Conservation (phyloP, 176 grass and related monocot species). For the Saccharum officinarum region DNA sequence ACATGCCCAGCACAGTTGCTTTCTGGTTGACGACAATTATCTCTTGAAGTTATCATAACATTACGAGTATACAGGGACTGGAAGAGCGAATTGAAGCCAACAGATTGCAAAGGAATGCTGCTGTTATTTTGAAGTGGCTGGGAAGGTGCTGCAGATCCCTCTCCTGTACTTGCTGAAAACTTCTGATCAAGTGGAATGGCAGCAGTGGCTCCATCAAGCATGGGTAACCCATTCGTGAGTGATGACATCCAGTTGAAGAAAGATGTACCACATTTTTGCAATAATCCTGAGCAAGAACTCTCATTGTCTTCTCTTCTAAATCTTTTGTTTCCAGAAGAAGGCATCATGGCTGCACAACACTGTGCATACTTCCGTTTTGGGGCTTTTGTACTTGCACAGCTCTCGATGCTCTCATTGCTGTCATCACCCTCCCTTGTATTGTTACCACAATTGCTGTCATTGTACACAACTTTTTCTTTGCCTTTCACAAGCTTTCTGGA, state of each 20-base stretch:
- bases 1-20: conserved; percentile 22
- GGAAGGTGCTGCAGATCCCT: conserved; percentile 42
- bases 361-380: conserved; percentile 56
- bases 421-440: conserved; percentile 53
- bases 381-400: conserved; percentile 49
- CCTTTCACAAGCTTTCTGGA: conserved; percentile 54
- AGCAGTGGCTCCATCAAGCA: conserved; percentile 31
- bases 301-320: conserved; percentile 54
- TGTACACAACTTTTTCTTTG: conserved; percentile 71
- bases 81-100: conserved; percentile 74
- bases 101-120: conserved; percentile 32
- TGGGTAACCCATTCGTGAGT: conserved; percentile 55
- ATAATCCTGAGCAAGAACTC: conserved; percentile 47
- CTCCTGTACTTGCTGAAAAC: conserved; percentile 32
- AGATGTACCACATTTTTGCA: conserved; percentile 55
- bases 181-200: conserved; percentile 59
- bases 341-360: conserved; percentile 28
- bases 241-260: conserved; percentile 97
- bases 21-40: conserved; percentile 54
- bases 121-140: conserved; percentile 30
- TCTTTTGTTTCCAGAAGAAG: conserved; percentile 56
- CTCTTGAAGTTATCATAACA: conserved; percentile 39
- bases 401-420: conserved; percentile 88
- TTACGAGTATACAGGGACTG: conserved; percentile 70
- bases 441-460: conserved; percentile 42